Base-by-base conservation (phyloP, 2,329 filamentous ascomycete genomes). In the Helminthosporium solani region DNA sequence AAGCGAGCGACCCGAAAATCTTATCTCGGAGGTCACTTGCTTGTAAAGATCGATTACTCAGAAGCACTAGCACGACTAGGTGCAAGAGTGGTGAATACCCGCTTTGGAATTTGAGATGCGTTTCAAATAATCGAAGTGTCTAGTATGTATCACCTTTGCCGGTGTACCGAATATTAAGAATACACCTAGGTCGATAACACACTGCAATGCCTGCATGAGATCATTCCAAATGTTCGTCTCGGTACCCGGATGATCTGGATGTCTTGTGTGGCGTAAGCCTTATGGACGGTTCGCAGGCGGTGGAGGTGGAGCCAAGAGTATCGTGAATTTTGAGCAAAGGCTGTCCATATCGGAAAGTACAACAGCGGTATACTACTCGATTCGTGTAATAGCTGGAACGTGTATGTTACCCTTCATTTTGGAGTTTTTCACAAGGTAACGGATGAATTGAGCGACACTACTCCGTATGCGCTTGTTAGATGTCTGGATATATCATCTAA, bases 1-100 rank as follows among this genome's bases (percentile, higher is more conserved):
- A 38, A 3, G 48, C 48, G 3, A 55, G 35, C 1, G 56, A 34
- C 12, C 44, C 54, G 34, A 56, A 58, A 7, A 56, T 42, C 25
- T 56, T 58, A 39, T 58, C 52, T 20, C 44, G 44, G 2, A 44
- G 18, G 41, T 56, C 42, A 7, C 50, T 52, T 5, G 53, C 56
- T 15, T 45, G 23, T 14, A 47, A 49, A 1, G 50, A 46, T 14
- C 50, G 48, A 39, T 46, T 44, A 5, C 28, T 40, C 14, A 53
- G 30, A 6, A 54, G 30, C 7, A 47, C 38, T n/a, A n/a, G n/a
- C n/a, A n/a, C n/a, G n/a, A n/a, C n/a, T 6, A 47, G 27, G 19
- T 50, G 43, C 9, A 55, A 35, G 2, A 38, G 16, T n/a, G 40
- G 47, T 2, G 40, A 21, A 9, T 42, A 14, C 2, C 44, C n/a